A percentile compares a stretch with the other conserved stretches of the same genome.
phyloP scores from a whole-genome alignment of 371 early-diverging fungal species.

The Mortierella sp. region DNA sequence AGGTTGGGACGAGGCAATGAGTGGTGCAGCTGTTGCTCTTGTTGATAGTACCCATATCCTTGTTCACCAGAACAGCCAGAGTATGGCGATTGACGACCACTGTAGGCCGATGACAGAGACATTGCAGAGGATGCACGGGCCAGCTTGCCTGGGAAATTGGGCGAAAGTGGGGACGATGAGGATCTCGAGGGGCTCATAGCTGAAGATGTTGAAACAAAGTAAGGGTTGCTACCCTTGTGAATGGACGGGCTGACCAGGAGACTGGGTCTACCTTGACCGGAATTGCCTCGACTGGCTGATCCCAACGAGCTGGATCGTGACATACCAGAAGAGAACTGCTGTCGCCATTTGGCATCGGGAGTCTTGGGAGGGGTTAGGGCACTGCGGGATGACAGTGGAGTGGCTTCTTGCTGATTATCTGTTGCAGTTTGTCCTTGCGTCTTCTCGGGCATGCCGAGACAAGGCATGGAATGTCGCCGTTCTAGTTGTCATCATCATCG shows the following conservation, averaged over 20 bases:
- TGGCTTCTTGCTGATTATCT: conserved; percentile 7
- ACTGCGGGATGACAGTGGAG: conserved; percentile 7
- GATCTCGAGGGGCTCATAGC: conserved; percentile 12
- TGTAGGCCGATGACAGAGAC: not conserved
- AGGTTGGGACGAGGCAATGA: conserved; percentile 36
- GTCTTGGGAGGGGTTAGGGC: conserved; percentile 32
- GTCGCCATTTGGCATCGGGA: conserved; percentile 17
- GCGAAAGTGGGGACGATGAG: conserved; percentile 7
- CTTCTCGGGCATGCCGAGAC: conserved; percentile 30
- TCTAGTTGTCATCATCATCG: conserved; percentile 7
- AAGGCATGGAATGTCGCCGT: conserved; percentile 50
- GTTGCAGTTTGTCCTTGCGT: conserved; percentile 6
- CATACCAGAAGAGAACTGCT: conserved; percentile 38
- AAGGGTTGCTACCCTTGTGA: conserved; percentile 26
- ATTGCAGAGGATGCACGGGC: conserved; percentile 24
- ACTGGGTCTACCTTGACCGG: conserved; percentile 31
- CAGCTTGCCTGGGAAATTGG: conserved; percentile 12
- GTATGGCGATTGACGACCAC: conserved; percentile 4
- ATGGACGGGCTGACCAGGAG: conserved; percentile 33
- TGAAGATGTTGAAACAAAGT: conserved; percentile 9
- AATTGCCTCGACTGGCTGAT: conserved; percentile 9
- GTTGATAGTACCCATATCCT: conserved; percentile 18
- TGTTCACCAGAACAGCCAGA: conserved; percentile 11
- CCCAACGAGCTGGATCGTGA: conserved; percentile 43
- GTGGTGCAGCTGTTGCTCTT: conserved; percentile 36